Percentiles rank a stretch among this genome's conserved stretches.
Evolutionary conservation across 345 rosid species (phyloP).

Genomic region (Syzygium grande): DNA sequence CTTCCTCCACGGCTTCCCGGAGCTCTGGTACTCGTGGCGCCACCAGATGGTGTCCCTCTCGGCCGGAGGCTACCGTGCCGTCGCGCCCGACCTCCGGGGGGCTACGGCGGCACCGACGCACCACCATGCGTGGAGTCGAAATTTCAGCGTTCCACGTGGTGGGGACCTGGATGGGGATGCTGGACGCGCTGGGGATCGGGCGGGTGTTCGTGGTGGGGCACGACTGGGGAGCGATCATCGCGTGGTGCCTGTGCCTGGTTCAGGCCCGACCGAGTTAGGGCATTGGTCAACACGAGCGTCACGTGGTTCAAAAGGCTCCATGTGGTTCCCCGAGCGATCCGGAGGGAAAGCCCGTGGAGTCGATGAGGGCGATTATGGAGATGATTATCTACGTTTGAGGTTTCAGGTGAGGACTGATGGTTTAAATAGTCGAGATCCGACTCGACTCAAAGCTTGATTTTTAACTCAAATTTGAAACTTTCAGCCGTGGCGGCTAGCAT

Average conservation of each 20-base stretch:
- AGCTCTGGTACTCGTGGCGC: constrained; percentile 52
- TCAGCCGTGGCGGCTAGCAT: not conserved
- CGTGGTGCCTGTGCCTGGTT: constrained; percentile 56
- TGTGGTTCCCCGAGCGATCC: constrained; percentile 32
- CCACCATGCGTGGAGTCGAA: constrained; percentile 23
- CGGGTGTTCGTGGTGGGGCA: constrained; percentile 61
- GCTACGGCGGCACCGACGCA: constrained; percentile 59
- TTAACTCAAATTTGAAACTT: not conserved
- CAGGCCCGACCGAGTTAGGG: constrained; percentile 58
- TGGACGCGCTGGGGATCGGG: constrained; percentile 24
- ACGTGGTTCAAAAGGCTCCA: constrained; percentile 9
- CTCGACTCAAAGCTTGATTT: not conserved
- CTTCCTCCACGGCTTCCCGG: constrained; percentile 29
- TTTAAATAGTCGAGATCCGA: not conserved
- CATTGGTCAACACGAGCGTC: constrained; percentile 58
- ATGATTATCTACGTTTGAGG: constrained; percentile 65
- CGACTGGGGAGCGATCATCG: constrained; percentile 68
- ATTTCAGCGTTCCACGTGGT: constrained; percentile 29
- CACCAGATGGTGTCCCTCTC: constrained; percentile 61
- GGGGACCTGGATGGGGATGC: constrained; percentile 27
- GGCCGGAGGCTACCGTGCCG: constrained; percentile 44
- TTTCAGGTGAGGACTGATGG: constrained; percentile 40
- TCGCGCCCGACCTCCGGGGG: constrained; percentile 80
- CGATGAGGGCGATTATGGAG: constrained; percentile 36
- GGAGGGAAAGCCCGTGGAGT: constrained; percentile 27